Base-by-base conservation (phyloP, 2,329 filamentous ascomycete genomes). In the Xylariales sp. region DNA sequence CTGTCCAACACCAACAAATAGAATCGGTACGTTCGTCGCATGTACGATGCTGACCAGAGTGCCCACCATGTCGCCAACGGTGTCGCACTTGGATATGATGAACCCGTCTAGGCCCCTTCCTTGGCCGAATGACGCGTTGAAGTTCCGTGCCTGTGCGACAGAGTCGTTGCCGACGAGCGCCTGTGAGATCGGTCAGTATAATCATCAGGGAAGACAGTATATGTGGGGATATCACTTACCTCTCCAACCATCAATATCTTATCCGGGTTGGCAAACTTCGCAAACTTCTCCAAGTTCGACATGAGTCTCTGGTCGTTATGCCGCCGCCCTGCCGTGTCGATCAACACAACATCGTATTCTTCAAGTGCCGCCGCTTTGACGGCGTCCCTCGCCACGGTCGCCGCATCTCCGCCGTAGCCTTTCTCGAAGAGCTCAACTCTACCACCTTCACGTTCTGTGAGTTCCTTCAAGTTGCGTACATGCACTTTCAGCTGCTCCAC, bases 51-150 rank as follows among this genome's bases (percentile, higher is more conserved):
- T 95, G 48, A 98, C 93, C 49, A 98, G 71, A 3, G 91, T 96
- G 52, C 78, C 89, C 31, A 96, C 89, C 90, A 97, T 97, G 67
- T 96, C 91, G n/a, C 93, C 94, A 27, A 98, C 94, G 0, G 93
- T 98, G 68, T 98, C 93, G 62, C 93, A 97, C 66, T 98, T 98
- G 46, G 85, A 91, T 54, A 98, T 96, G 60, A 98, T 95, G 65
- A 98, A 98, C 5, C 93, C 93, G 65, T 98, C 94, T 27, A 98
- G 74, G 20, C 79, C 78, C 43, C 91, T 74, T 11, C 81, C 82
- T 4, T 79, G 73, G 22, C 93, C 94, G 66, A 98, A 97, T 2
- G 88, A 86, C 27, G 84, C 81, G 59, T 96, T 96, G 71, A 98
- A 98, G 68, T 96, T 96, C 55, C 90, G 79, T 3, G 94, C 93